Percentiles rank a stretch among this genome's conserved stretches.
These are phyloP conservation scores for Lactifluus pinguis DNA, from an alignment of 768 basidiomycete genomes.

Conservation along the genomic window DNA sequence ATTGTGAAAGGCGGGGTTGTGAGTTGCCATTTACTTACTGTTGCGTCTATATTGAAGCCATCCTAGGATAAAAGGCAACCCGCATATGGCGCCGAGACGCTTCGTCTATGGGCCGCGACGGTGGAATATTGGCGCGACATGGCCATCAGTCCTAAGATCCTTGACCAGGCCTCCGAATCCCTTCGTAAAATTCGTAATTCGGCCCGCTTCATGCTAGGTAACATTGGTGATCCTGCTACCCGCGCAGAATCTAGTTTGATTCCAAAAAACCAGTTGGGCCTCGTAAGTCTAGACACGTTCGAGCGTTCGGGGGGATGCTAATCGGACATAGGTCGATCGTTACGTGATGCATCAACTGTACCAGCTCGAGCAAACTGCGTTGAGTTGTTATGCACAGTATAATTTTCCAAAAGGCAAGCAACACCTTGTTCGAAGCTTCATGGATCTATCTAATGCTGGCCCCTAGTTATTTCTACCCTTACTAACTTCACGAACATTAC, in stretches of 20 bases:
- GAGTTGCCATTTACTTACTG: conserved; percentile 20
- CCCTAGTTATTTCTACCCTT: conserved; percentile 59
- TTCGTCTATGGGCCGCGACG: conserved; percentile 87
- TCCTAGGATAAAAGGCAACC: conserved; percentile 58
- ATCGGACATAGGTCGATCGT: conserved; percentile 53
- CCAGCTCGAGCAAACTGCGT: conserved; percentile 54
- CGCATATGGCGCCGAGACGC: conserved; percentile 75
- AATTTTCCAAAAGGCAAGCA: conserved; percentile 74
- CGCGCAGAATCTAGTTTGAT: conserved; percentile 28
- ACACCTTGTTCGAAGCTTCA: neutral
- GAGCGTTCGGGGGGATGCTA: conserved; percentile 1
- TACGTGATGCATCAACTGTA: conserved; percentile 83
- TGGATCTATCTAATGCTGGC: conserved; percentile 11
- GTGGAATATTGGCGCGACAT: conserved; percentile 87
- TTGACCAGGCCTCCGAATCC: conserved; percentile 66
- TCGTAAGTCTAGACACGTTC: conserved; percentile 39
- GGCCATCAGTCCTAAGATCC: conserved; percentile 68
- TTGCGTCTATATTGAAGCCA: neutral
- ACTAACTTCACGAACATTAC: conserved; percentile 75
- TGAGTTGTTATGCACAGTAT: conserved; percentile 61
- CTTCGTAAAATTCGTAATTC: conserved; percentile 82
- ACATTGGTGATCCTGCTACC: conserved; percentile 40
- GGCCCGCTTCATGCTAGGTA: conserved; percentile 79
- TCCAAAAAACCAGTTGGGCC: conserved; percentile 41
- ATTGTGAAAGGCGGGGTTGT: conserved; percentile 76